Evolutionary conservation across 129 eudicot species (phyloP).

Genomic region (Calendula officinalis): DNA sequence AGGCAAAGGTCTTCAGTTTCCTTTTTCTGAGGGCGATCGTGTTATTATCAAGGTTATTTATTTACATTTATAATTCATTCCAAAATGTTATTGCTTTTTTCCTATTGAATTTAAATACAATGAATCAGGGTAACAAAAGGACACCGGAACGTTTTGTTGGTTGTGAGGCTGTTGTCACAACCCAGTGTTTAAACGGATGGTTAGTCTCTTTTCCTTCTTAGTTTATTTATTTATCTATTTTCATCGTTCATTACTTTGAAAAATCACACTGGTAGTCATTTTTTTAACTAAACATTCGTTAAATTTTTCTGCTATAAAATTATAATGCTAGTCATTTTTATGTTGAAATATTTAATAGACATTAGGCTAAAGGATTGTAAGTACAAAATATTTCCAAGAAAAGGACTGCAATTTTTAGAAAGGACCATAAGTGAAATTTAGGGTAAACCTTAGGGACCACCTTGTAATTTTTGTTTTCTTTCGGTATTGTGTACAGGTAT

Average conservation of each 20-base stretch:
- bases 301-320: background rate
- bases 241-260: background rate
- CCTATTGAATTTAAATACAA: background rate
- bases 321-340: background rate
- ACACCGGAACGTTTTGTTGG: slow-evolving; percentile 93
- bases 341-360: too few relatives aligned
- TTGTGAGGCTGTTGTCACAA: slow-evolving; percentile 87
- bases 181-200: slow-evolving; percentile 98
- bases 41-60: slow-evolving; percentile 78
- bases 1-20: slow-evolving; percentile 88
- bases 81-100: slow-evolving; percentile 1
- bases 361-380: too few relatives aligned
- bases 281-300: too few relatives aligned
- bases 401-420: too few relatives aligned
- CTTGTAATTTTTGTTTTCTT: background rate
- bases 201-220: slow-evolving; percentile 33
- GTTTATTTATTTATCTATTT: background rate
- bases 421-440: too few relatives aligned
- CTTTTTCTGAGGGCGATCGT: slow-evolving; percentile 64
- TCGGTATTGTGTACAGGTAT: slow-evolving; percentile 49
- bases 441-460: too few relatives aligned
- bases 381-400: too few relatives aligned
- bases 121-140: slow-evolving; percentile 88
- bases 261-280: too few relatives aligned
- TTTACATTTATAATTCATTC: background rate